phyloP scores from a whole-genome alignment of 2,329 filamentous ascomycete genomes.

The Dryadomyces quercivorus region DNA sequence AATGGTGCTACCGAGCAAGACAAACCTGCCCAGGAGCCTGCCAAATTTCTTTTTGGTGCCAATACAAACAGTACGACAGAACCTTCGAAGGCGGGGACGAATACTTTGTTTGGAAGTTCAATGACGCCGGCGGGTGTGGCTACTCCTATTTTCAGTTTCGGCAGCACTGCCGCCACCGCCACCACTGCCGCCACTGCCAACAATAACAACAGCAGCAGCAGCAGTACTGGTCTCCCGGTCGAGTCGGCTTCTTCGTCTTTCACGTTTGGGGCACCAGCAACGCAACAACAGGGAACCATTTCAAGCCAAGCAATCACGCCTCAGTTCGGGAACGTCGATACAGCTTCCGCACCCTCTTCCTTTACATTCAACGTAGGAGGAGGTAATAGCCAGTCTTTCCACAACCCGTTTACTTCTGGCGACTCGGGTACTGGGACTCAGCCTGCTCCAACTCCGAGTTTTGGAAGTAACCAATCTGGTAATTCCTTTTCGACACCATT shows the following conservation, averaged over 20 bases:
- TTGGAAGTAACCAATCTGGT: slow-evolving; percentile 19
- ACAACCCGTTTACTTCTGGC: slow-evolving; percentile 25
- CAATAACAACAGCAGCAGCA: slow-evolving; percentile 1
- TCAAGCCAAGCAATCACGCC: background rate
- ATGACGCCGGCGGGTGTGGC: background rate
- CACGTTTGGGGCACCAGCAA: slow-evolving; percentile 5
- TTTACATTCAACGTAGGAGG: slow-evolving; percentile 27
- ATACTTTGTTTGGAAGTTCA: slow-evolving; percentile 5
- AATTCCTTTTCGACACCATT: slow-evolving; percentile 10
- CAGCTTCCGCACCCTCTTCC: slow-evolving; percentile 15
- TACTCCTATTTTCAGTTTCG: slow-evolving; percentile 8
- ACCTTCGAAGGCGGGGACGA: background rate
- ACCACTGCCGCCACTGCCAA: background rate
- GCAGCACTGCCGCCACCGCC: background rate
- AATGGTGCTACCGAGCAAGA: slow-evolving; percentile 3
- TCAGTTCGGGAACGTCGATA: slow-evolving; percentile 6
- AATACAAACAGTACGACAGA: slow-evolving; percentile 2
- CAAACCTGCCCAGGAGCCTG: slow-evolving; percentile 3
- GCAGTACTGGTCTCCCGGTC: background rate
- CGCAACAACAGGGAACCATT: background rate
- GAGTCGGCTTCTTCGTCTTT: slow-evolving; percentile 1
- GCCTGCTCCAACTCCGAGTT: slow-evolving; percentile 23
- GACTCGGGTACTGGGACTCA: slow-evolving; percentile 11
- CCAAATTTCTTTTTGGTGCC: slow-evolving; percentile 21
- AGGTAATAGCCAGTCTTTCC: slow-evolving; percentile 20